Evolutionary conservation across 768 basidiomycete species (phyloP).

Genomic region (Dioszegia crocea): DNA sequence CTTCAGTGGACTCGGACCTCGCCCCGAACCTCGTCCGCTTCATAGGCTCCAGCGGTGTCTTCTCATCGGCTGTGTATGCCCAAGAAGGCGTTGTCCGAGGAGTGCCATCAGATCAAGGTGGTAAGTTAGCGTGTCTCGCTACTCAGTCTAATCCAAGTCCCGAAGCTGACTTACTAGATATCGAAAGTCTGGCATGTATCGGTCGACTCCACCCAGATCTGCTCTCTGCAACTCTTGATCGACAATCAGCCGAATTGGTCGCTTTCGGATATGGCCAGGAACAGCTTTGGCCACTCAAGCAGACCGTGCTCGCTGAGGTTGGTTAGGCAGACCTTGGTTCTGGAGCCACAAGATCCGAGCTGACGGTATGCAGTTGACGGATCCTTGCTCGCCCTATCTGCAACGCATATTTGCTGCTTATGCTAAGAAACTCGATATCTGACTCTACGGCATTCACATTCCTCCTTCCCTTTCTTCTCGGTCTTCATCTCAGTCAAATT

Average conservation of each 20-base stretch:
- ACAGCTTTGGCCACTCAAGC: not conserved
- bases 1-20: not conserved
- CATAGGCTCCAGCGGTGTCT: conserved; percentile 1
- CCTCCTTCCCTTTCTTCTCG: not conserved
- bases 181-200: conserved; percentile 5
- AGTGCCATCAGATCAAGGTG: conserved; percentile 11
- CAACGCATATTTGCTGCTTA: conserved; percentile 42
- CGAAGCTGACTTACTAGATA: not conserved
- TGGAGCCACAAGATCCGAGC: not conserved
- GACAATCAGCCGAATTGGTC: conserved; percentile 1
- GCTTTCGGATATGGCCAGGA: conserved; percentile 1
- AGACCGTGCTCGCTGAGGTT: not conserved
- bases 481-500: not conserved
- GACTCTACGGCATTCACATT: too few species aligned
- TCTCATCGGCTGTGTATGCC: conserved; percentile 9
- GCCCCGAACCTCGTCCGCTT: not conserved
- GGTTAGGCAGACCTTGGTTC: not conserved
- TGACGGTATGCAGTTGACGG: not conserved
- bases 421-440: conserved; percentile 16
- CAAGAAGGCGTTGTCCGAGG: conserved; percentile 21
- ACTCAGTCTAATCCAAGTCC: not conserved
- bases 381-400: conserved; percentile 19
- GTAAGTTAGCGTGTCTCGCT: conserved; percentile 13
- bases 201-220: conserved; percentile 23
- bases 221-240: conserved; percentile 5